These are phyloP conservation scores for Lodderomyces pseudojiufengensis DNA, from an alignment of 1,139 yeast genomes.

Conservation along the genomic window DNA sequence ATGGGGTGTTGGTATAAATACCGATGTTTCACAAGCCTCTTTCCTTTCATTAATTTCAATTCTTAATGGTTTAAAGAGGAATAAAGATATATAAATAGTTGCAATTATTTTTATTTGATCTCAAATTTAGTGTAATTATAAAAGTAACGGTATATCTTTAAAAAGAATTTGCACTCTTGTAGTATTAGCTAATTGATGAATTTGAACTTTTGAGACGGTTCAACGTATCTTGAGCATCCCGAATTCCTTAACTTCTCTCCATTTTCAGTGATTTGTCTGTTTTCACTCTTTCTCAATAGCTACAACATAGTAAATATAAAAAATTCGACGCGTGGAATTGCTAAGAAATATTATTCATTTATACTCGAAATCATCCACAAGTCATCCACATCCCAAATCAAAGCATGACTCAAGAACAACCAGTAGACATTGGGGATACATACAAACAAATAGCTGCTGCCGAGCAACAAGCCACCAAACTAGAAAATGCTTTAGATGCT, in stretches of 20 bases:
- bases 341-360: no score
- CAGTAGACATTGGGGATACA: conserved; percentile 30
- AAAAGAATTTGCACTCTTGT: no score
- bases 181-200: no score
- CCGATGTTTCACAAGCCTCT: conserved; percentile 83
- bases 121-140: no score
- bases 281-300: not conserved
- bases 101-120: no score
- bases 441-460: conserved; percentile 43
- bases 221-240: no score
- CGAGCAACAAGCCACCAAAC: conserved; percentile 38
- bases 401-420: conserved; percentile 23
- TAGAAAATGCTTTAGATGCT: conserved; percentile 43
- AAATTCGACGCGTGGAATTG: no score
- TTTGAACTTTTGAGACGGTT: no score
- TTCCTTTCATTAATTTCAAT: conserved; percentile 76
- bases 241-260: no score
- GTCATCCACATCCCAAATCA: no score
- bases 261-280: no score
- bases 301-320: not conserved
- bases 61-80: conserved; percentile 47
- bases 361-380: not conserved
- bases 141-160: no score
- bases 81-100: conserved; percentile 12
- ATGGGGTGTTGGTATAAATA: conserved; percentile 96